Evolutionary conservation across 768 basidiomycete genomes (phyloP), one percentile per base, ranked within the genome.

Genomic region (Leucocoprinus birnbaumii): DNA sequence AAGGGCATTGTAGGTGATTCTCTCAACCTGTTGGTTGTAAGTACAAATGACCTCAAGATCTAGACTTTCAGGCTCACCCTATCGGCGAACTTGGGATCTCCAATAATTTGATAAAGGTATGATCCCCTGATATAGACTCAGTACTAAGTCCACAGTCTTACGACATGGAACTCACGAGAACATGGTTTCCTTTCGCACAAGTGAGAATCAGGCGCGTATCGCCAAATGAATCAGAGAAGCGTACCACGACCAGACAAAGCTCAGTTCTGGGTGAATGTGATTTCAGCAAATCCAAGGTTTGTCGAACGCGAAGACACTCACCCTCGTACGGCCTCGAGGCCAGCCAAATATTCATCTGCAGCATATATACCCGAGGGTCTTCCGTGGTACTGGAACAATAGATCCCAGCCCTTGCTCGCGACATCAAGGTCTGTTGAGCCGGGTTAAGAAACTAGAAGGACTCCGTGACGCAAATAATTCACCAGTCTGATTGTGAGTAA

Each of bases 401-500:
- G 54, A 56, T 84, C 80, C 78, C 81, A 82, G 6, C 79, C 80
- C 42, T 65, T 58, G 59, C 80, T 81, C 13, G 79, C 78, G 7
- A 65, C 65, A 51, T 80, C 74, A 16, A 83, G 68, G 60, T 82
- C 80, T 80, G n/a, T n/a, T n/a, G n/a, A n/a, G n/a, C n/a, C n/a
- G n/a, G n/a, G n/a, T n/a, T n/a, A n/a, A n/a, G n/a, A n/a, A n/a
- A n/a, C n/a, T n/a, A 13, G 18, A 38, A 26, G 18, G 24, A 11
- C 31, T 26, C 16, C 13, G 42, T 44, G 24, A 10, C 40, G 16
- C 22, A 21, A 24, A 46, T 10, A 7, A 13, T 51, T 26, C 52
- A 81, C 80, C 79, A n/a, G 78, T 75, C 58, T 80, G 74, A 59
- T 83, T 82, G 56, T 80, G 78, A 2, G 79, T 80, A 62, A 81